Evolutionary conservation across 2,329 filamentous ascomycete genomes (phyloP).

Genomic region (Talaromyces sp.): DNA sequence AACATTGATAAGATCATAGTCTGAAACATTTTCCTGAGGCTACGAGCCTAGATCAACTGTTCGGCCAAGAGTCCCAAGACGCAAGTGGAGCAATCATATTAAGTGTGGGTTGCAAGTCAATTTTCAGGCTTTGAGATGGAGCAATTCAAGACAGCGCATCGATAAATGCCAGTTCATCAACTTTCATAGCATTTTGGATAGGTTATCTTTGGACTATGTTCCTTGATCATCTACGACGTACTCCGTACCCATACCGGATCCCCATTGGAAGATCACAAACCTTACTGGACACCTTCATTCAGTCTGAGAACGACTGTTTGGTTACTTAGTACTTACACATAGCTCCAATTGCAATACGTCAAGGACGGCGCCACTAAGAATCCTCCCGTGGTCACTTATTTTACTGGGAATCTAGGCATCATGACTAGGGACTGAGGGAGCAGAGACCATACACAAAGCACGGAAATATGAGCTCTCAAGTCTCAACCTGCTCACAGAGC

Average conservation of each 20-base stretch:
- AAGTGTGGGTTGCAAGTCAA: neutral
- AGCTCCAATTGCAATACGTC: neutral
- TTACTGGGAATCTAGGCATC: neutral
- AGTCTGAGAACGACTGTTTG: neutral
- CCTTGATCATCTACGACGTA: neutral
- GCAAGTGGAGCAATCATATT: neutral
- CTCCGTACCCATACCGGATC: neutral
- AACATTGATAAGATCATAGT: neutral
- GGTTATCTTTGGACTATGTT: neutral
- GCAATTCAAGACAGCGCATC: neutral
- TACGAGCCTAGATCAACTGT: neutral
- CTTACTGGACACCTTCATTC: neutral
- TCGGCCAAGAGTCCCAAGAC: neutral
- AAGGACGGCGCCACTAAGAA: neutral
- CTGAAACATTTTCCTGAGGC: neutral
- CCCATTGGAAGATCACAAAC: neutral
- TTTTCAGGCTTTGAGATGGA: neutral
- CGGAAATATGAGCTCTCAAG: slow-evolving; percentile 11
- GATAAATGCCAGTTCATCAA: neutral
- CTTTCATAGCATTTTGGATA: neutral
- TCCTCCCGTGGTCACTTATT: neutral
- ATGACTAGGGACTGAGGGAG: neutral
- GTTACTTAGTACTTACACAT: neutral
- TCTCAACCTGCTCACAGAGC: neutral
- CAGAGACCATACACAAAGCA: neutral